A percentile compares a stretch with the other conserved stretches of the same genome.
Evolutionary conservation across 805 yeast species (phyloP).

Genomic region (Teunomyces barrocoloradensis): DNA sequence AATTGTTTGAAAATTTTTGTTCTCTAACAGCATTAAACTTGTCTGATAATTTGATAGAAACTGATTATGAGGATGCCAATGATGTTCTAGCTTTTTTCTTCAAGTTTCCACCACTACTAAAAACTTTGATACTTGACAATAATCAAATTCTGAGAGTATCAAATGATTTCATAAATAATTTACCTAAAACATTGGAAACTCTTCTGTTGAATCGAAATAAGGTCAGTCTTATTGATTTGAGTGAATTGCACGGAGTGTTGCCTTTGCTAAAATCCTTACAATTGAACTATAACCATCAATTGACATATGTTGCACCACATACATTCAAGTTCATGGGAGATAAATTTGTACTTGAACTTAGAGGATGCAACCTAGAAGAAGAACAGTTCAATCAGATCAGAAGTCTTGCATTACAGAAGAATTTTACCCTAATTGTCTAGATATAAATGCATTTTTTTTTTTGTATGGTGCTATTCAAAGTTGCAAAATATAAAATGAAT

Average conservation of each 20-base stretch:
- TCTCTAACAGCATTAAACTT: conserved; percentile 20
- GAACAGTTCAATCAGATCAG: not conserved
- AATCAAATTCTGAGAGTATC: conserved; percentile 23
- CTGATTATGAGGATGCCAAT: conserved; percentile 9
- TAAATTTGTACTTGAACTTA: not conserved
- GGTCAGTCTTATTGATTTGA: conserved; percentile 3
- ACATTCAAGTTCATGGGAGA: conserved; percentile 1
- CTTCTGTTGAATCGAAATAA: conserved; percentile 23
- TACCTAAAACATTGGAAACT: conserved; percentile 27
- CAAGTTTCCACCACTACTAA: conserved; percentile 25
- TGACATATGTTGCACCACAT: conserved; percentile 9
- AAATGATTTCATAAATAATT: conserved; percentile 14
- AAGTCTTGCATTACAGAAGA: not conserved
- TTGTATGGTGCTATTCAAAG: not conserved
- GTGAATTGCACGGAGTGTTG: not conserved
- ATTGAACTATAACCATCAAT: conserved; percentile 8
- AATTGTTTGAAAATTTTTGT: conserved; percentile 23
- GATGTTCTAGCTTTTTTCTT: conserved; percentile 19
- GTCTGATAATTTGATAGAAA: conserved; percentile 23
- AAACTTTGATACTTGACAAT: conserved; percentile 20
- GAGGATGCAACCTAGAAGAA: not conserved
- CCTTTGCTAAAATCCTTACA: conserved; percentile 4
- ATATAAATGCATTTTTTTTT: not conserved
- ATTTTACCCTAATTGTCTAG: not conserved
- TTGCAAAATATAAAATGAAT: too few species aligned